Evolutionary conservation across 495 filamentous ascomycete species (phyloP), one percentile per base, ranked within the genome.

Genomic region (Diplogelasinospora grovesii): DNA sequence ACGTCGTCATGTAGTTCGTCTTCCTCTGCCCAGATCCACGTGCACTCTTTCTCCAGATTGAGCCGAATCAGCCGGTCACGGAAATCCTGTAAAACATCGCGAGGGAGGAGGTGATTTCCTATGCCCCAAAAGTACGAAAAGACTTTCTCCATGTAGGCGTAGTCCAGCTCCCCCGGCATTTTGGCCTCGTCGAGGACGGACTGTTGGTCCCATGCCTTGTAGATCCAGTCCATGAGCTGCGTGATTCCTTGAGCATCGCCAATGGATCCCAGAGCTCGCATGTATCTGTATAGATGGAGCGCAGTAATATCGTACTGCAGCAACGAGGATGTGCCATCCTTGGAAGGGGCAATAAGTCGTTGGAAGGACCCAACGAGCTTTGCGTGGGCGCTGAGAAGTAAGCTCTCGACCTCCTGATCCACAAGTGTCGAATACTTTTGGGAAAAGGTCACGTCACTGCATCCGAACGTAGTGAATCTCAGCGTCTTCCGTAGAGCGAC

Each of bases 171-270:
- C 26, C 45, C 36, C 29, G 56, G 45, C n/a, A 43, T 32, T 41
- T 59, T 53, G 10, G 57, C 59, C 20, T 64, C 61, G 23, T 62
- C 48, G 28, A 58, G 50, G 0, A 69, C 20, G 38, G 56, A 41
- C 29, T 38, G 36, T 26, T 47, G 32, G 19, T 53, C 46, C 57
- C 57, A 63, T 2, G 50, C 44, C 30, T 60, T 55, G 3, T 68
- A 21, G 29, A 68, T 54, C 68, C 68, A 71, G 26, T 56, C 39
- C 36, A 67, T 41, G 5, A 68, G 35, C 5, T 48, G 44, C 18
- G 59, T 52, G 65, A 69, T 67, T 22, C 47, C 54, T 1, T 32
- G 10, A 7, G 25, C 26, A 24, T 69, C 59, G 18, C 56, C 60
- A 18, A 65, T 51, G 20, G 50, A 56, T 1, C 47, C 63, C 16